A percentile compares a stretch with the other conserved stretches of the same genome.
phyloP scores from a whole-genome alignment of 768 basidiomycete species.

The Russula abietina region DNA sequence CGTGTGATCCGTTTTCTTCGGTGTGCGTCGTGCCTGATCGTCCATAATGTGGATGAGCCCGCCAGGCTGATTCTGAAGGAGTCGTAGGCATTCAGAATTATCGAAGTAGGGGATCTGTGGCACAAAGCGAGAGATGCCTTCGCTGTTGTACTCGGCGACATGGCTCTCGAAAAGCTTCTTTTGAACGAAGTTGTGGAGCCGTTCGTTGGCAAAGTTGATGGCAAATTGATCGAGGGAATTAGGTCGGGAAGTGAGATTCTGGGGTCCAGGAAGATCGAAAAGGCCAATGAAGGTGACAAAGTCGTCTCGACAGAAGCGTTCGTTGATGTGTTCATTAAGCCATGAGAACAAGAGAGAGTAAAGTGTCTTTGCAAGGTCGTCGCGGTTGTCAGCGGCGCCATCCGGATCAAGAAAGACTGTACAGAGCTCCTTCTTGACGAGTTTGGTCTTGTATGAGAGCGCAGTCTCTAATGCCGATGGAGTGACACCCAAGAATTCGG shows the following conservation, averaged over 20 bases:
- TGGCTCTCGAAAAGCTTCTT: constrained; percentile 75
- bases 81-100: constrained; percentile 82
- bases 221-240: constrained; percentile 97
- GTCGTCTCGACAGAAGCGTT: constrained; percentile 89
- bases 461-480: constrained; percentile 66
- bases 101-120: constrained; percentile 79
- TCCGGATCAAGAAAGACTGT: constrained; percentile 95
- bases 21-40: constrained; percentile 80
- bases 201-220: constrained; percentile 94
- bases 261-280: constrained; percentile 89
- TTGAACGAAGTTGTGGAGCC: constrained; percentile 78
- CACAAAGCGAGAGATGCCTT: constrained; percentile 67
- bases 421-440: constrained; percentile 95
- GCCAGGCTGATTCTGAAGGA: constrained; percentile 81
- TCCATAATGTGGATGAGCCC: constrained; percentile 97
- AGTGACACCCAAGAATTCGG: constrained; percentile 87
- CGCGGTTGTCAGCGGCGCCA: constrained; percentile 86
- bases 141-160: constrained; percentile 74
- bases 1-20: constrained; percentile 87
- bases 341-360: constrained; percentile 94
- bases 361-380: constrained; percentile 88
- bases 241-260: constrained; percentile 79
- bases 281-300: constrained; percentile 89
- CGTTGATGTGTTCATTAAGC: constrained; percentile 95
- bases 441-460: constrained; percentile 85